Conservation (phyloP, 1,139 yeast genomes). For the Pneumocystis oryctolagi region DNA sequence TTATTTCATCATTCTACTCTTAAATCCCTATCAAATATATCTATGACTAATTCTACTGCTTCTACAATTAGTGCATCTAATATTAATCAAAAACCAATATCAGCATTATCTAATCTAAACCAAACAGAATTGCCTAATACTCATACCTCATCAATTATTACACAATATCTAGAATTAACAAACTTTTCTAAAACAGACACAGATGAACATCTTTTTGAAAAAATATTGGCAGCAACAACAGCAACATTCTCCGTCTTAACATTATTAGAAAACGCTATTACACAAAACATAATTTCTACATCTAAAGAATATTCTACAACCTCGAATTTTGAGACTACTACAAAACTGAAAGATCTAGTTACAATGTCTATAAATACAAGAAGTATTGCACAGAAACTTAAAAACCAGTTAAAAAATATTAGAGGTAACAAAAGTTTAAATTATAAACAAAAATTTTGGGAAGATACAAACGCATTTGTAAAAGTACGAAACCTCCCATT, state of each 20-base stretch:
- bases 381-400: slow-evolving; percentile 60
- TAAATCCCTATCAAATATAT: background rate
- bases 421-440: slow-evolving; percentile 31
- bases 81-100: background rate
- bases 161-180: slow-evolving; percentile 15
- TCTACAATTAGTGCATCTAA: background rate
- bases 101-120: background rate
- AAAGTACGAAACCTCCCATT: slow-evolving; percentile 43
- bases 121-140: slow-evolving; percentile 15
- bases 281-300: slow-evolving; percentile 50
- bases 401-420: slow-evolving; percentile 40
- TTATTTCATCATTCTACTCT: background rate
- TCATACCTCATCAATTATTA: slow-evolving; percentile 16
- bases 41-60: background rate
- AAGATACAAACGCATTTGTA: slow-evolving; percentile 66
- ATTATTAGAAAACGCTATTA: slow-evolving; percentile 62
- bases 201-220: slow-evolving; percentile 60
- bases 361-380: slow-evolving; percentile 65
- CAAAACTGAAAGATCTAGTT: slow-evolving; percentile 63
- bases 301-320: slow-evolving; percentile 21
- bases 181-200: slow-evolving; percentile 36
- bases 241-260: slow-evolving; percentile 70
- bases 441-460: slow-evolving; percentile 63
- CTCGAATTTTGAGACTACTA: slow-evolving; percentile 29
- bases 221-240: slow-evolving; percentile 57